Base-by-base conservation (phyloP, 345 rosid species). In the Eucalyptus dawsonii region DNA sequence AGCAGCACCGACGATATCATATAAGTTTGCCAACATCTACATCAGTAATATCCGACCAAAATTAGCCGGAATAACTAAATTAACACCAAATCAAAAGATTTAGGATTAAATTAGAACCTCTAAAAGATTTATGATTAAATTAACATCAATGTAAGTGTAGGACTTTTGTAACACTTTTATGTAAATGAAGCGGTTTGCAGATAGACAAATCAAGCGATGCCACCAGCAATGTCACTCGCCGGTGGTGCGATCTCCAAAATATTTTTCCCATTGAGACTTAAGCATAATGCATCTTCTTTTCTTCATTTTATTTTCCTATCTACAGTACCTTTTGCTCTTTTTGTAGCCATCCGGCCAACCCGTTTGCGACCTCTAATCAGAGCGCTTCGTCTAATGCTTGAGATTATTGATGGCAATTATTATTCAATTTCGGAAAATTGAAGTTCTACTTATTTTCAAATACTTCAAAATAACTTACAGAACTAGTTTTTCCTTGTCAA, bases 1-100 rank as follows among this genome's bases (percentile, higher is more conserved):
- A 1, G 17, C 9, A 53, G 7, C 24, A 7, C 56, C 24, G 1
- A 53, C 1, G 0, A 53, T 53, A 53, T 53, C 24, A 53, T 53
- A 53, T 7, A 19, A 53, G 56, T 19, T 9, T 0, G 1, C 4
- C 0, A 19, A 3, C 56, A 53, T 53, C 10, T 53, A 53, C 4
- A 53, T 53, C 2, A 19, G 10, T 53, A 53, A 53, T 53, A 53
- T 53, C 56, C 0, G 0, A 53, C 4, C 10, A 53, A 53, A 53
- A 53, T 53, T 17, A 17, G 10, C 4, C 1, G 1, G 10, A 53
- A 53, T 53, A 53, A 53, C 4, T 19, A 0, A 53, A 53, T 53
- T 53, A 53, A 51, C 22, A 17, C 9, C 22, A 7, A 51, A 51
- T 7, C 4, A 51, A 51, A 51, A 51, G 56, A 51, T 51, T 50